Percentiles rank a stretch among this genome's conserved stretches.
phyloP scores from a whole-genome alignment of 306 rosid species.

The Fragaria nilgerrensis region DNA sequence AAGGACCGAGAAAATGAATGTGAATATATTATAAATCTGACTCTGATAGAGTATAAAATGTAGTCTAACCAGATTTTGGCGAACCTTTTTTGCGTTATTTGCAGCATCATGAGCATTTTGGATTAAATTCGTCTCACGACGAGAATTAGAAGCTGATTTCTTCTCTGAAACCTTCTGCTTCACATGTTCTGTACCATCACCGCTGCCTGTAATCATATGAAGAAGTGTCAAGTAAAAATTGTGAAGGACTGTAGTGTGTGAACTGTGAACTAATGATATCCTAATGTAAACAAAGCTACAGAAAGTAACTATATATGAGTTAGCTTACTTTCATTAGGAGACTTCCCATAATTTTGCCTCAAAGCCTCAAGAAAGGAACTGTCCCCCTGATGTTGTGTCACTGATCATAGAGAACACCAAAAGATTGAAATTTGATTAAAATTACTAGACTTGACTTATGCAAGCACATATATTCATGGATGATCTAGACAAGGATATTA shows the following conservation, averaged over 20 bases:
- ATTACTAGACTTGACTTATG: neutral
- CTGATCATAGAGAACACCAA: conserved; percentile 41
- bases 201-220: conserved; percentile 32
- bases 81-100: conserved; percentile 41
- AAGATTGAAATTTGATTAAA: conserved; percentile 11
- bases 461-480: neutral
- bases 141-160: conserved; percentile 44
- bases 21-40: neutral
- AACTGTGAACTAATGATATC: neutral
- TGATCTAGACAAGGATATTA: conserved; percentile 6
- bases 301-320: neutral
- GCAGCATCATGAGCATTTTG: conserved; percentile 30
- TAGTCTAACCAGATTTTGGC: conserved; percentile 46
- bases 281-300: neutral
- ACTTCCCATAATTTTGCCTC: conserved; percentile 53
- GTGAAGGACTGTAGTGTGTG: neutral
- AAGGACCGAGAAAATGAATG: neutral
- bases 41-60: neutral
- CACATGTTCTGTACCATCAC: conserved; percentile 27
- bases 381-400: conserved; percentile 59
- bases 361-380: conserved; percentile 59
- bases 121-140: conserved; percentile 19
- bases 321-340: conserved; percentile 51
- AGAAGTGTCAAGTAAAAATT: neutral
- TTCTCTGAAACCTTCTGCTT: conserved; percentile 40